Evolutionary conservation across 805 yeast species (phyloP), one percentile per base, ranked within the genome.

Genomic region (Torulaspora quercuum): DNA sequence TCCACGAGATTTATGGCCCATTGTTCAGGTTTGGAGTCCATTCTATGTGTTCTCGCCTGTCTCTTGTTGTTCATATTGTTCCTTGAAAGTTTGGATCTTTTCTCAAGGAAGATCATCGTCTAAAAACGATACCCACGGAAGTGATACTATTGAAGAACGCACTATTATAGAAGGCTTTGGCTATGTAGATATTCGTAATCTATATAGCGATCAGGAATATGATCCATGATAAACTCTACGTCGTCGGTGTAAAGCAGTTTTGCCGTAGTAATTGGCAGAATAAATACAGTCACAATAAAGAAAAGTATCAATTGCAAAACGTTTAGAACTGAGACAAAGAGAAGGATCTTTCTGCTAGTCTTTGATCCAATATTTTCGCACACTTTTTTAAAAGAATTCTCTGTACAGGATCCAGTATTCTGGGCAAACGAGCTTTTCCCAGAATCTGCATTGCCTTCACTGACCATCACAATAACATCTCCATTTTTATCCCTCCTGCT

Each of bases 1-100:
- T 49, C 34, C 1, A 39, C 32, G 7, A 49, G 40, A 20, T 49
- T 37, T 2, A 33, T 7, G 2, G 45, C 53, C 53, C 53, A 49
- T 14, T 49, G 41, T 11, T 39, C 37, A 7, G 44, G 32, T 35
- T 37, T 32, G 7, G 30, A n/a, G 8, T 25, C 37, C 40, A 42
- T 34, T 29, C 22, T 25, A 12, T 12, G 14, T 25, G n/a, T 14
- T 25, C 16, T 12, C 7, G 12, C 18, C 22, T 18, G 4, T 11
- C 19, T 24, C 3, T 19, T 33, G n/a, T 24, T 20, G 9, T 18
- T 25, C 9, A 3, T 11, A 7, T 3, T n/a, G 13, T 16, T n/a
- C n/a, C n/a, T n/a, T n/a, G n/a, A n/a, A n/a, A n/a, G n/a, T n/a
- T n/a, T n/a, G n/a, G n/a, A n/a, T n/a, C n/a, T n/a, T n/a, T n/a